Percentiles rank a stretch among this genome's conserved stretches.
These are phyloP conservation scores for Saccharomyces hybrid DNA, from an alignment of 1,139 yeast species.

Conservation along the genomic window DNA sequence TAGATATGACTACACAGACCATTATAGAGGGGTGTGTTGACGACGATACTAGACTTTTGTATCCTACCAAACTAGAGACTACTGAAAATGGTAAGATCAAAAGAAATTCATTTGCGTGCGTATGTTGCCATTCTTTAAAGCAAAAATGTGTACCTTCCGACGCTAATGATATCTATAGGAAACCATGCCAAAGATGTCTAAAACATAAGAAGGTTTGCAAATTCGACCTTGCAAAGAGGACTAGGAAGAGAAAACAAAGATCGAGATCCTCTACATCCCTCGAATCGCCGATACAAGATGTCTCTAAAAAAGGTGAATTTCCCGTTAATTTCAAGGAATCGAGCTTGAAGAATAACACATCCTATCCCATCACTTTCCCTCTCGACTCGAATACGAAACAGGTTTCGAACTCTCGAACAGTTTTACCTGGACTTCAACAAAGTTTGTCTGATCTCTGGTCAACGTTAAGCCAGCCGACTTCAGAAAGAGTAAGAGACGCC, in stretches of 20 bases:
- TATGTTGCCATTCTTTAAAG: constrained; percentile 69
- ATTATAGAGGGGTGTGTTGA: background rate
- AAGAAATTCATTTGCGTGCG: constrained; percentile 55
- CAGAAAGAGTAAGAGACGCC: background rate
- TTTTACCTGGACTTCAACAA: constrained; percentile 7
- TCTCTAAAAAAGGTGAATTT: background rate
- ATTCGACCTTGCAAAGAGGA: constrained; percentile 53
- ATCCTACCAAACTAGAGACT: constrained; percentile 21
- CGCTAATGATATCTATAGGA: constrained; percentile 41
- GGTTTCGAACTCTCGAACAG: background rate
- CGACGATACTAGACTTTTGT: constrained; percentile 20
- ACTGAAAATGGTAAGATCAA: constrained; percentile 19
- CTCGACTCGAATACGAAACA: background rate
- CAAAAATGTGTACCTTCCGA: constrained; percentile 77
- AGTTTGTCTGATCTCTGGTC: constrained; percentile 9
- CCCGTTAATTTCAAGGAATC: background rate
- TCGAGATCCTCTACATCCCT: constrained; percentile 16
- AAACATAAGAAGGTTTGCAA: constrained; percentile 59
- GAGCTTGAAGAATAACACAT: background rate
- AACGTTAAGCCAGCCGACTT: background rate
- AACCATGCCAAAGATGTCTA: constrained; percentile 69
- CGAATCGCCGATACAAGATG: background rate
- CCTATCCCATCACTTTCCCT: background rate
- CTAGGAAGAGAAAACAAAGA: constrained; percentile 44
- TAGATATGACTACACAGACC: background rate